Conservation (phyloP, 768 basidiomycete genomes). For the Calocybe gangraenosa region DNA sequence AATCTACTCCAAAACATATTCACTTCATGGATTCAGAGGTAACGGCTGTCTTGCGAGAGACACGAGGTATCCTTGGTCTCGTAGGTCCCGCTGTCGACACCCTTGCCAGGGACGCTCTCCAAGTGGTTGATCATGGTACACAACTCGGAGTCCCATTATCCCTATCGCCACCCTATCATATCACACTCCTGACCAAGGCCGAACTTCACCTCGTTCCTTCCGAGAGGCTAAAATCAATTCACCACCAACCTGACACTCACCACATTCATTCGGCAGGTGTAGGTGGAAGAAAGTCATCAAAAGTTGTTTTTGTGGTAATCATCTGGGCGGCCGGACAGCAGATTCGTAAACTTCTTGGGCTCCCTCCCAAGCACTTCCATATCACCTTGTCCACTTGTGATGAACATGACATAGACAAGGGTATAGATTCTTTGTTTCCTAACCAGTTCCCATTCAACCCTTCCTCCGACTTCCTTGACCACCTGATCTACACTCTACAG, state of each 20-base stretch:
- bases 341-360: constrained; percentile 42
- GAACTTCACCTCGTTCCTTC: constrained; percentile 27
- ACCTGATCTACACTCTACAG: constrained; percentile 42
- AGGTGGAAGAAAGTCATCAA: constrained; percentile 28
- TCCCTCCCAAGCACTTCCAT: constrained; percentile 53
- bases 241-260: constrained; percentile 21
- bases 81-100: constrained; percentile 16
- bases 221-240: constrained; percentile 19
- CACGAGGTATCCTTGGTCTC: constrained; percentile 17
- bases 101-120: constrained; percentile 14
- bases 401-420: constrained; percentile 43
- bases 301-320: constrained; percentile 45
- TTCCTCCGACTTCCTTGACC: constrained; percentile 35
- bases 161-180: constrained; percentile 26
- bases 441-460: constrained; percentile 27
- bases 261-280: constrained; percentile 35
- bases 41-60: constrained; percentile 8
- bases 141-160: neutral
- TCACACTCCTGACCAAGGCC: constrained; percentile 36
- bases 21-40: too few species aligned
- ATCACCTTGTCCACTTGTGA: constrained; percentile 42
- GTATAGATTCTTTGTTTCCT: constrained; percentile 39
- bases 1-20: neutral
- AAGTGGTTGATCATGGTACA: neutral
- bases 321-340: constrained; percentile 53